These are phyloP conservation scores for Tuber aestivum DNA, from an alignment of 495 filamentous ascomycete genomes.

Conservation along the genomic window DNA sequence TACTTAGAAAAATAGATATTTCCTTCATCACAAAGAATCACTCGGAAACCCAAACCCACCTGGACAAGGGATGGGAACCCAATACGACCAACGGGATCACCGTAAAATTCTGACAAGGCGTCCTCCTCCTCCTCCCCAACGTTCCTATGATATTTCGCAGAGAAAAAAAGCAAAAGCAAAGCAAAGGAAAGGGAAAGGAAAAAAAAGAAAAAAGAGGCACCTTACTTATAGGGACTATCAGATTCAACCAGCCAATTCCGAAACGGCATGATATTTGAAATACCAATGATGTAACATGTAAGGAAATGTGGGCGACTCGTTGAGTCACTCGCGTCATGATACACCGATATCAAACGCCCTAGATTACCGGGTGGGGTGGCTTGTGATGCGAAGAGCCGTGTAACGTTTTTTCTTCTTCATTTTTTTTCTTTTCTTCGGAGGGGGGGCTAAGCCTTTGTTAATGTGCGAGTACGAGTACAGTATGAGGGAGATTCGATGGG, in stretches of 20 bases:
- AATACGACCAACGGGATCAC: not conserved
- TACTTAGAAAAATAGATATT: not conserved
- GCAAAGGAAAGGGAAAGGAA: not conserved
- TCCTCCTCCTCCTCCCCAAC: not conserved
- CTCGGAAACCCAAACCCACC: not conserved
- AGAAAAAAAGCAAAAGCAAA: not conserved
- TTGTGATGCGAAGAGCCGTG: not conserved
- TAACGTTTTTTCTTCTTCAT: not conserved
- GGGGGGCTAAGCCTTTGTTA: not conserved
- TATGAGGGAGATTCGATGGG: not conserved
- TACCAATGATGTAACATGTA: slow-evolving; percentile 1
- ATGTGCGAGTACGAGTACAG: not conserved
- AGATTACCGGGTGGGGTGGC: not conserved
- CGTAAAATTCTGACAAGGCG: not conserved
- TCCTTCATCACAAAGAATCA: not conserved
- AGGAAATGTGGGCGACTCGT: not conserved
- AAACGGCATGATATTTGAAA: not conserved
- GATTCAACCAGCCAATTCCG: not conserved
- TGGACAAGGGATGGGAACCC: not conserved
- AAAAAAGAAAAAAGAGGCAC: not conserved
- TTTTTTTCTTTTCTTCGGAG: no score
- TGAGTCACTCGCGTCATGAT: not conserved
- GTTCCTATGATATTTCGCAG: no score
- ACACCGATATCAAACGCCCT: not conserved
- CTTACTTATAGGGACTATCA: not conserved